Evolutionary conservation across 176 grass and related monocot genomes (phyloP), one percentile per base, ranked within the genome.

Genomic region (Rhynchospora breviuscula): DNA sequence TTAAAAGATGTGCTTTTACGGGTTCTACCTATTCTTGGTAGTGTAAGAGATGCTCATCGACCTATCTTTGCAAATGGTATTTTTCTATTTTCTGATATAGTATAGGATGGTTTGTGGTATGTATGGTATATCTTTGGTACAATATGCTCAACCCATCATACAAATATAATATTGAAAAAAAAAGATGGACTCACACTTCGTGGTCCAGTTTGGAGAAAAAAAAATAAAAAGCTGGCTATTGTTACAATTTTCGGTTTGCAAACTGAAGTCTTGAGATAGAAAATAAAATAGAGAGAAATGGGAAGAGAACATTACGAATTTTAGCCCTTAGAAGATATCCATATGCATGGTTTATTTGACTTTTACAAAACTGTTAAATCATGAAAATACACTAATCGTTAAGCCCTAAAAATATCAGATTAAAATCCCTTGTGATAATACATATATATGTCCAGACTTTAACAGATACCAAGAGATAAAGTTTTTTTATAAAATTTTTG

Each of bases 1-100:
- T 88, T 98, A 54, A 94, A 98, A 90, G 92, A 94, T 82, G 86
- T 98, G 66, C 92, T 98, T 90, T 85, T 91, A 84, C 92, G 95
- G 5, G 92, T 98, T 85, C 91, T 98, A 90, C 95, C 95, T 85
- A 91, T 94, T 86, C 82, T 98, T 85, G 95, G 95, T 87, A 93
- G 88, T 83, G 89, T 98, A 84, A 88, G 92, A 78, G 92, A 98
- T 76, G 79, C 84, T 62, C 90, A 98, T 48, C 81, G 90, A 48
- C 95, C 89, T 87, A 87, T 98, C 86, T 98, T 98, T 86, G 95
- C 95, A 26, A 94, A 98, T 86, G 95, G 95, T 98, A 98, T 29
- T 78, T 65, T 40, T 92, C 47, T 69, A 29, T 33, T 23, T 84
- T 88, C 64, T 33, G 35, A 64, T n/a, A 62, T 71, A 83, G 15